Evolutionary conservation across 192 early-diverging fungal genomes (phyloP).

Genomic region (Rhizophagus sp.): DNA sequence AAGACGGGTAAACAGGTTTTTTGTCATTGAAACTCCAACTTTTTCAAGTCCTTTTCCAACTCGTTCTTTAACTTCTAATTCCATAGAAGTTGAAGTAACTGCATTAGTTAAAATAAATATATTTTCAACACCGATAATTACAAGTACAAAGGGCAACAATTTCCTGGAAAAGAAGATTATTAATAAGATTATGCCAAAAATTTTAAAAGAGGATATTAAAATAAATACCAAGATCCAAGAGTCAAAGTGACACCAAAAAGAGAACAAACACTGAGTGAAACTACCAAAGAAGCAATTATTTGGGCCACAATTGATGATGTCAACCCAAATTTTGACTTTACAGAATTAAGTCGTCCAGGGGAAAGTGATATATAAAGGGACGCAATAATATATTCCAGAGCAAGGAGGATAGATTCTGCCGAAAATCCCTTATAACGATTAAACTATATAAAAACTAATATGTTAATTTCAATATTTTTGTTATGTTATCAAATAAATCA

Average conservation of each 20-base stretch:
- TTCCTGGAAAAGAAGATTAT: neutral
- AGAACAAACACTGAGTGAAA: conserved; percentile 66
- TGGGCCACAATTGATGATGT: conserved; percentile 68
- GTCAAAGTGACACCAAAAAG: conserved; percentile 58
- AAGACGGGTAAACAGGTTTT: conserved; percentile 57
- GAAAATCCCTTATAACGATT: neutral
- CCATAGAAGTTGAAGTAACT: conserved; percentile 66
- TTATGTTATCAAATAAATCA: neutral
- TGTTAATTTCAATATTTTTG: conserved; percentile 22
- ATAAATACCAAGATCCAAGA: conserved; percentile 64
- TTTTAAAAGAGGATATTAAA: neutral
- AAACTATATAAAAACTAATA: conserved; percentile 4
- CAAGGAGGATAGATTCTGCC: conserved; percentile 46
- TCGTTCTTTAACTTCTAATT: conserved; percentile 72
- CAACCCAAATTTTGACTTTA: conserved; percentile 76
- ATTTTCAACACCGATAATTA: conserved; percentile 77
- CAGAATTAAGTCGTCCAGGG: conserved; percentile 64
- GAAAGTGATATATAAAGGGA: conserved; percentile 72
- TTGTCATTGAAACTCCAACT: conserved; percentile 67
- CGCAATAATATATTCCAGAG: conserved; percentile 60
- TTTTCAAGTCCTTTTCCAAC: conserved; percentile 68
- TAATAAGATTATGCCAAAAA: neutral
- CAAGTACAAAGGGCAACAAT: conserved; percentile 60
- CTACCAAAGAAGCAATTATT: conserved; percentile 60
- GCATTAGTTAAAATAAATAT: conserved; percentile 73